These are phyloP conservation scores for Termitomyces sp. DNA, from an alignment of 768 basidiomycete species.

Conservation along the genomic window DNA sequence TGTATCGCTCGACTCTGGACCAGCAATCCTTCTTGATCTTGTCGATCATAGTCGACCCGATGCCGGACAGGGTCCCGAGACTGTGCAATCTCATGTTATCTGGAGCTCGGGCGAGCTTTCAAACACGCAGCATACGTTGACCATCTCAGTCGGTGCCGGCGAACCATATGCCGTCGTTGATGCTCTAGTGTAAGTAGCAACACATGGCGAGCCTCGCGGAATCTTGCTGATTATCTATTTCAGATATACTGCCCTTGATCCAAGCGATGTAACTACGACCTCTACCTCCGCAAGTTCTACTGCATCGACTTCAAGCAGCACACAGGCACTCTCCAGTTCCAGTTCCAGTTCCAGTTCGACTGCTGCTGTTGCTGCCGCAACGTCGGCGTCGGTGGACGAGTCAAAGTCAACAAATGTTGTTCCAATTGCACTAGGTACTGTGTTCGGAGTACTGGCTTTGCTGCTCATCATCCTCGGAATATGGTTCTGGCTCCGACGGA, in stretches of 20 bases:
- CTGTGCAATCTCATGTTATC: conserved; percentile 28
- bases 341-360: conserved; percentile 8
- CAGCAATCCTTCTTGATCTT: conserved; percentile 28
- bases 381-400: conserved; percentile 15
- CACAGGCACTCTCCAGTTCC: conserved; percentile 6
- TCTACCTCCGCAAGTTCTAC: not conserved
- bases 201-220: not conserved
- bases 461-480: conserved; percentile 19
- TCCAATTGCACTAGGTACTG: conserved; percentile 26
- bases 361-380: conserved; percentile 10
- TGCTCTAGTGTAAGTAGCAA: conserved; percentile 27
- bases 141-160: conserved; percentile 30
- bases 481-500: conserved; percentile 23
- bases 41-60: conserved; percentile 28
- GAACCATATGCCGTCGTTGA: conserved; percentile 33
- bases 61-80: conserved; percentile 28
- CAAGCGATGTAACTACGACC: conserved; percentile 13
- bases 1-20: conserved; percentile 31
- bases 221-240: not conserved
- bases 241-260: conserved; percentile 20
- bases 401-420: conserved; percentile 18
- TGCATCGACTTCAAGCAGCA: conserved; percentile 8
- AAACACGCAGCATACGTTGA: conserved; percentile 28
- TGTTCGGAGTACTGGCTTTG: conserved; percentile 25
- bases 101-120: conserved; percentile 29